Evolutionary conservation across 768 basidiomycete species (phyloP).

Genomic region (Naganishia onofrii): DNA sequence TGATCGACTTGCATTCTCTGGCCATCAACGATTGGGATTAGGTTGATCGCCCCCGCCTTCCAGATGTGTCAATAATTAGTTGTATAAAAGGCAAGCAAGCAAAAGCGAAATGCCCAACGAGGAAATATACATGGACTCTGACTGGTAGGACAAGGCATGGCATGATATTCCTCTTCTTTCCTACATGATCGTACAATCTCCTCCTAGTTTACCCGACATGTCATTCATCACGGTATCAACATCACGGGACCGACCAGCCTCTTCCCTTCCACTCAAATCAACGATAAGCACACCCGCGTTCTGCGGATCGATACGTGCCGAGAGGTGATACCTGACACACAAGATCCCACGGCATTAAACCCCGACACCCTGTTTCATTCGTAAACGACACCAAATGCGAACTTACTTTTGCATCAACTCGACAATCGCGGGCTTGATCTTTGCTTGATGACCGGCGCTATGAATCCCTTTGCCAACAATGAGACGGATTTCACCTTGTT

Average conservation of each 20-base stretch:
- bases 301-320: constrained; percentile 69
- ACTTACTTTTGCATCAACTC: constrained; percentile 71
- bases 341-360: too few species aligned
- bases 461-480: constrained; percentile 93
- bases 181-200: constrained; percentile 71
- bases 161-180: background rate
- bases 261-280: constrained; percentile 58
- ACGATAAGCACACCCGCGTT: constrained; percentile 85
- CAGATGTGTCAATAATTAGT: background rate
- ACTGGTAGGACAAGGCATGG: too few species aligned
- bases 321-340: constrained; percentile 64
- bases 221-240: constrained; percentile 62
- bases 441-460: constrained; percentile 69
- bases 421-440: constrained; percentile 88
- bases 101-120: background rate
- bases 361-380: too few species aligned
- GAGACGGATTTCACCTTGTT: constrained; percentile 63
- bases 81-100: background rate
- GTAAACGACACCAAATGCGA: too few species aligned
- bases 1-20: constrained; percentile 73
- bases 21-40: constrained; percentile 23
- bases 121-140: background rate
- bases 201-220: constrained; percentile 58
- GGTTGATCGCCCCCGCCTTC: background rate
- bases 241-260: constrained; percentile 53